phyloP scores from a whole-genome alignment of 331 rosid genomes.

The Prunus yedoensis region DNA sequence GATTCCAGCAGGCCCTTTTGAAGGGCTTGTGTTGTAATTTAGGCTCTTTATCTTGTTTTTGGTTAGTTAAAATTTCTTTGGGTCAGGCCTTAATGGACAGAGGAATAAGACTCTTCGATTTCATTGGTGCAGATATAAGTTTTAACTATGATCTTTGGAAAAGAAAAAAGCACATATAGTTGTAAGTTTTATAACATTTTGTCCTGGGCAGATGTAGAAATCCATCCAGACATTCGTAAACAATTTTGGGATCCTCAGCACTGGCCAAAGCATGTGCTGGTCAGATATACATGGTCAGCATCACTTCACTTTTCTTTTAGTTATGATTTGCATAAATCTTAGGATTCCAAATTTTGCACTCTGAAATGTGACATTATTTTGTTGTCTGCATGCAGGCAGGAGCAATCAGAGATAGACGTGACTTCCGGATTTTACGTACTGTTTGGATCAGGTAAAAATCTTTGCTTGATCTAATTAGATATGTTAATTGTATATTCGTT shows the following conservation, averaged over 20 bases:
- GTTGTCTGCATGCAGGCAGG: conserved; percentile 60
- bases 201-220: conserved; percentile 55
- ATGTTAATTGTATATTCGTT: not conserved
- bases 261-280: conserved; percentile 95
- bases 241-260: conserved; percentile 86
- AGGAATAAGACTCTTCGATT: conserved; percentile 7
- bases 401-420: conserved; percentile 90
- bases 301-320: conserved; percentile 10
- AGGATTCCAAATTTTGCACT: not conserved
- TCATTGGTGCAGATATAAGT: not conserved
- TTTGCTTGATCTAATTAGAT: not conserved
- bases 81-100: not conserved
- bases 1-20: not conserved
- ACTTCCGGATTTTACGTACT: conserved; percentile 81
- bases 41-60: not conserved
- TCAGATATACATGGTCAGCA: conserved; percentile 87
- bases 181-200: conserved; percentile 2
- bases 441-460: conserved; percentile 82
- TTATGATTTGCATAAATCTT: conserved; percentile 1
- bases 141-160: not conserved
- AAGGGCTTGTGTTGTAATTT: not conserved
- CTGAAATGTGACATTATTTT: conserved; percentile 18
- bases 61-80: not conserved
- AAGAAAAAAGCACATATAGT: not conserved
- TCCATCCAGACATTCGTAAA: conserved; percentile 66